phyloP scores from a whole-genome alignment of 345 rosid species.

The Eucalyptus pauciflora region DNA sequence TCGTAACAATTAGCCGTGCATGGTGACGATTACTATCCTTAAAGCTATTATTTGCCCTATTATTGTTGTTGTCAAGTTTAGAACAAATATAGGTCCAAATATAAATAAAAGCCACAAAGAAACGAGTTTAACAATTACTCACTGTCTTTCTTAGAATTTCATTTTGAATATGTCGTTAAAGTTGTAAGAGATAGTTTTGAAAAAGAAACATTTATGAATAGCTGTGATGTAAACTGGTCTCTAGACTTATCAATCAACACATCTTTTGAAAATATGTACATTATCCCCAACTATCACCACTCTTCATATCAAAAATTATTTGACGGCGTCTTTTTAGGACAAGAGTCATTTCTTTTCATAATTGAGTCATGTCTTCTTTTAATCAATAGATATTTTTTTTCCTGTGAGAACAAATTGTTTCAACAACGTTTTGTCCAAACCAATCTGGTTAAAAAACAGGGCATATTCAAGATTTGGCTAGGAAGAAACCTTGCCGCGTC shows the following conservation, averaged over 20 bases:
- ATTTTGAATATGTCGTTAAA: too few species aligned
- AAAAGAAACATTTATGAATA: too few species aligned
- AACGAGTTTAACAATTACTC: too few species aligned
- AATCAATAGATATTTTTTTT: too few species aligned
- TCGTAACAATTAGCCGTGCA: background rate
- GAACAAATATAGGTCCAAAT: accelerated
- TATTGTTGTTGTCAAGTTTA: too few species aligned
- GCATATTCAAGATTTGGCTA: background rate
- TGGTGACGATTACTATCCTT: too few species aligned
- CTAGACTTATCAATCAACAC: too few species aligned
- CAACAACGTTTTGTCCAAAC: background rate
- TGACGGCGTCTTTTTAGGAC: accelerated
- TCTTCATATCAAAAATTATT: too few species aligned
- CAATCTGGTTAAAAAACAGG: background rate
- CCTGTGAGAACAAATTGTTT: accelerated
- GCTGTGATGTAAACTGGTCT: too few species aligned
- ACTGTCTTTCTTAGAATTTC: accelerated
- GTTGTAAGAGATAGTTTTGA: accelerated
- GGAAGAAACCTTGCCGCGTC: background rate
- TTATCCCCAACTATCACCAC: accelerated
- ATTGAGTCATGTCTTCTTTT: accelerated
- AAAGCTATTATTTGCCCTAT: accelerated
- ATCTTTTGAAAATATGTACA: too few species aligned
- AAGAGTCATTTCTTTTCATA: too few species aligned
- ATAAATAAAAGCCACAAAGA: accelerated